Percentiles rank a stretch among this genome's conserved stretches.
Conservation (phyloP, 257 asterid species). For the Scutellaria minor region DNA sequence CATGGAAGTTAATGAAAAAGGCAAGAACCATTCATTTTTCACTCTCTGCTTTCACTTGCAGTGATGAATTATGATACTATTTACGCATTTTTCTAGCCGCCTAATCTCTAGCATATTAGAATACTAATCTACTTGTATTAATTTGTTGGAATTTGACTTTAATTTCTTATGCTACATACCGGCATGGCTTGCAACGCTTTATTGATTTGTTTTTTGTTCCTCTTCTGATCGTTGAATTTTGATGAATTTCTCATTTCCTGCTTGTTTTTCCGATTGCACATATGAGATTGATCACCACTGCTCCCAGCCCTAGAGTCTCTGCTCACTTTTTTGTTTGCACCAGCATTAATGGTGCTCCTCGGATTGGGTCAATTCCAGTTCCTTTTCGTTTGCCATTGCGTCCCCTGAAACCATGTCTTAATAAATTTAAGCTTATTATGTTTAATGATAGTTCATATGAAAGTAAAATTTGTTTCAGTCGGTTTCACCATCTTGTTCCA, state of each 20-base stretch:
- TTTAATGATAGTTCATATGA: background rate
- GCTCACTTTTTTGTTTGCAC: constrained; percentile 15
- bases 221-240: background rate
- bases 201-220: background rate
- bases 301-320: constrained; percentile 25
- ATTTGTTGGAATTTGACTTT: constrained; percentile 28
- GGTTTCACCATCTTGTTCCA: constrained; percentile 23
- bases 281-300: constrained; percentile 30
- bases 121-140: background rate
- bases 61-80: background rate
- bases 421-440: background rate
- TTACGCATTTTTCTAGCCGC: background rate
- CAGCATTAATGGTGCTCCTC: background rate
- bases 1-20: constrained; percentile 16
- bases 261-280: background rate
- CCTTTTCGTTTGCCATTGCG: constrained; percentile 9
- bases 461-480: background rate
- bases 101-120: background rate
- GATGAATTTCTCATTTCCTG: background rate
- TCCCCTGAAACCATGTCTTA: constrained; percentile 12
- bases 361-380: background rate
- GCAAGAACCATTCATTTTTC: background rate
- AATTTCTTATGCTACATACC: background rate
- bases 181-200: constrained; percentile 31
- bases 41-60: background rate